phyloP scores from a whole-genome alignment of 2,329 filamentous ascomycete genomes.

The Tolypocladium paradoxum region DNA sequence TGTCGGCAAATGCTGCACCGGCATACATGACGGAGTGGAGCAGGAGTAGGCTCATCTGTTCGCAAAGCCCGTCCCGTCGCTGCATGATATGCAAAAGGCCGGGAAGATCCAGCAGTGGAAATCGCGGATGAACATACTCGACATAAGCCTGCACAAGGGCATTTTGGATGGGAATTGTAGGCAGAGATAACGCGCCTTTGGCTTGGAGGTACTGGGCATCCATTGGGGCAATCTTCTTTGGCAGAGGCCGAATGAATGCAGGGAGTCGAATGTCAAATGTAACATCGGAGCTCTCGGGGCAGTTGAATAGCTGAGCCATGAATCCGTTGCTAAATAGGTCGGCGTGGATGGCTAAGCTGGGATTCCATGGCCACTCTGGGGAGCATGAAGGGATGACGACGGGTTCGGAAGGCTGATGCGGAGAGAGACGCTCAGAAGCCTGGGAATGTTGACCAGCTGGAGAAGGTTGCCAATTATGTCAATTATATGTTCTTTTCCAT shows the following conservation, averaged over 20 bases:
- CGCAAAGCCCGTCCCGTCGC: conserved; percentile 54
- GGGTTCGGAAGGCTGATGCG: conserved; percentile 9
- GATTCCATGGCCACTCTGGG: conserved; percentile 13
- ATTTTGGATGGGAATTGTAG: conserved; percentile 58
- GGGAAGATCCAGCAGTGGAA: conserved; percentile 71
- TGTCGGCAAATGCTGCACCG: conserved; percentile 77
- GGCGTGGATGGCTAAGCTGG: conserved; percentile 13
- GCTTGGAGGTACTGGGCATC: conserved; percentile 73
- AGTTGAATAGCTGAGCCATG: conserved; percentile 31
- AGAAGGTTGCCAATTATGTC: no score
- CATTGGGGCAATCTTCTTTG: conserved; percentile 63
- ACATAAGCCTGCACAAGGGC: conserved; percentile 74
- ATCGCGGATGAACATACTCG: conserved; percentile 87
- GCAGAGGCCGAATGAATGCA: conserved; percentile 68
- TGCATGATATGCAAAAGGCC: conserved; percentile 51
- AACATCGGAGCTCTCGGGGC: conserved; percentile 36
- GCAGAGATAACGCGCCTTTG: conserved; percentile 77
- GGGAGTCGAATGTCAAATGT: conserved; percentile 43
- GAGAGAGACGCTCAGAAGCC: no score
- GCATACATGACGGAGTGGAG: conserved; percentile 96
- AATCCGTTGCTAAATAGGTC: conserved; percentile 26
- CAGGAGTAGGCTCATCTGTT: conserved; percentile 70
- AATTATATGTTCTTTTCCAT: no score
- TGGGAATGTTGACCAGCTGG: no score
- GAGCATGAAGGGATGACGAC: conserved; percentile 9